Evolutionary conservation across 2,329 filamentous ascomycete genomes (phyloP), one percentile per base, ranked within the genome.

Genomic region (Penicillium olsonii): DNA sequence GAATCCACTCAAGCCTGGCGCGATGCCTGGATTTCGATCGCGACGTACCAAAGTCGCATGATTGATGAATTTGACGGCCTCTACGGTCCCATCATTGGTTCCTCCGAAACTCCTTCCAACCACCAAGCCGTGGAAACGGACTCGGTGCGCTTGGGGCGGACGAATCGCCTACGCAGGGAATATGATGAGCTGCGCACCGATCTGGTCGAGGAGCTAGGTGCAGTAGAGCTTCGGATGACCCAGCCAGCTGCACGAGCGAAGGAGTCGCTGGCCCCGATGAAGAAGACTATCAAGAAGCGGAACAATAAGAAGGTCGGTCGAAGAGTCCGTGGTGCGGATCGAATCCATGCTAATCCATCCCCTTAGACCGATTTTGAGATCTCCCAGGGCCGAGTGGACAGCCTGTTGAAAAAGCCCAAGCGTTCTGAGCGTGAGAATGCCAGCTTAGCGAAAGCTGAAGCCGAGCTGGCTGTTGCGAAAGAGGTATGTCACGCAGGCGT

Each of bases 231-330:
- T 9, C 82, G 83, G 57, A 80, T 94, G 55, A 81, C 92, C 45
- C 78, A 78, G 50, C 88, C 89, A 0, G 87, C 86, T 4, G 82
- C 81, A 49, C 81, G 87, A 44, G 87, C 87, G 7, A 87, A 84
- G 61, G 83, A 86, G 44, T 82, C 75, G 45, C 78, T 92, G 52
- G 82, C 85, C 56, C 84, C 87, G 2, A 78, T 94, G 66, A 85
- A 87, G 63, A 94, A 91, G 73, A 86, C 85, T 1, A 89, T 95
- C 64, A 94, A 92, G 73, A 91, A 90, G 69, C 78, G 90, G 39
- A 88, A 94, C 65, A 88, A 92, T 62, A 88, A 85, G 71, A 86
- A 90, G 73, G 79, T 19, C 18, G 11, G 5, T 19, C 18, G 11
- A 4, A 19, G 5, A 34, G 22, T 22, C 18, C 5, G 15, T 17